Conservation (phyloP, 1,139 yeast species). For the Hansenula sp. region DNA sequence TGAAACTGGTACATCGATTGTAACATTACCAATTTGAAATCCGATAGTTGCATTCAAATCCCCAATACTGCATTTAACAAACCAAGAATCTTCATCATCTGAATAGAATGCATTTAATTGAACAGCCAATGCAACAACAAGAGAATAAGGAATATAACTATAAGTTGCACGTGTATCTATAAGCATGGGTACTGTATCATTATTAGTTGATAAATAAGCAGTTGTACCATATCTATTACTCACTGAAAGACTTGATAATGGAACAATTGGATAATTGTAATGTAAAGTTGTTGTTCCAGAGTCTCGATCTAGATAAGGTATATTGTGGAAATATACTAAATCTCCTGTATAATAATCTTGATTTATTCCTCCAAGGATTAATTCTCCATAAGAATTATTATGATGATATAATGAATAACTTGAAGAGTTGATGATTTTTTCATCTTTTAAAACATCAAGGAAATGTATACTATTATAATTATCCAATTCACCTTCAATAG, state of each 20-base stretch:
- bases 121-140: slow-evolving; percentile 61
- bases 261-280: slow-evolving; percentile 48
- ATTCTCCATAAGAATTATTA: slow-evolving; percentile 29
- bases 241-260: slow-evolving; percentile 49
- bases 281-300: slow-evolving; percentile 24
- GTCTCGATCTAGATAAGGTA: slow-evolving; percentile 39
- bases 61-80: slow-evolving; percentile 56
- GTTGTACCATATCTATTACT: slow-evolving; percentile 34
- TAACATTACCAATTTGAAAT: slow-evolving; percentile 50
- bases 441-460: slow-evolving; percentile 30
- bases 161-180: slow-evolving; percentile 55
- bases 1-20: slow-evolving; percentile 48
- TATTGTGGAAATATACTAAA: slow-evolving; percentile 42
- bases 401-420: slow-evolving; percentile 56
- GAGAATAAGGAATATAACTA: slow-evolving; percentile 53
- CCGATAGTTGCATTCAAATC: slow-evolving; percentile 50
- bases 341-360: slow-evolving; percentile 40
- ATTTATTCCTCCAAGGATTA: slow-evolving; percentile 61
- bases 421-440: slow-evolving; percentile 36
- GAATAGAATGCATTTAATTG: slow-evolving; percentile 71
- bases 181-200: slow-evolving; percentile 47
- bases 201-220: slow-evolving; percentile 32
- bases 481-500: slow-evolving; percentile 9
- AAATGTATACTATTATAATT: slow-evolving; percentile 30
- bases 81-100: slow-evolving; percentile 49